Conservation (phyloP, 805 yeast genomes). For the Ascoidea asiatica region DNA sequence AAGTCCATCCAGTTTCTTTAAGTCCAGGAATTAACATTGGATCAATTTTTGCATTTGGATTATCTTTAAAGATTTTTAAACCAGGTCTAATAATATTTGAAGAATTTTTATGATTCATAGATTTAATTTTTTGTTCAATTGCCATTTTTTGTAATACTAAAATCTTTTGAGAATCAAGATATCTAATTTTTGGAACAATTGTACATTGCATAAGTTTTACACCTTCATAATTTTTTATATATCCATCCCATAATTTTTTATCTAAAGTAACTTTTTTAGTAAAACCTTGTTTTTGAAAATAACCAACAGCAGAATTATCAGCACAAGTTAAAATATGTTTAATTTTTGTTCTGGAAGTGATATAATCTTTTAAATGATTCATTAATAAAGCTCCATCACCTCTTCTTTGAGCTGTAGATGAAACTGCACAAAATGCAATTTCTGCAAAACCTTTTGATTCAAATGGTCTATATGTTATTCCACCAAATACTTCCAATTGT, state of each 20-base stretch:
- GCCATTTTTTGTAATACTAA: constrained; percentile 85
- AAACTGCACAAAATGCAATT: constrained; percentile 95
- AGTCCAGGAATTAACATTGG: constrained; percentile 85
- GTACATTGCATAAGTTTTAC: constrained; percentile 97
- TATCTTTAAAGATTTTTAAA: constrained; percentile 48
- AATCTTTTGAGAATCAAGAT: constrained; percentile 79
- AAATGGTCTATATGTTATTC: constrained; percentile 92
- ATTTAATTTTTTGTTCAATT: constrained; percentile 67
- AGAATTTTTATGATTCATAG: constrained; percentile 41
- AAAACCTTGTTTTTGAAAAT: constrained; percentile 96
- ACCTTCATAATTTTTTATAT: constrained; percentile 97
- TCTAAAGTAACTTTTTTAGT: constrained; percentile 88
- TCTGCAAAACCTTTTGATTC: constrained; percentile 88
- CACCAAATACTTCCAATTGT: constrained; percentile 94
- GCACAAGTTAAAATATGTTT: constrained; percentile 90
- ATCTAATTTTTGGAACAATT: constrained; percentile 80
- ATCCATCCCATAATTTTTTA: constrained; percentile 90
- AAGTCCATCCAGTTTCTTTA: constrained; percentile 93
- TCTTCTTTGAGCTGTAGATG: constrained; percentile 93
- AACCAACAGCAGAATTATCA: constrained; percentile 97
- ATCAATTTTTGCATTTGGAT: constrained; percentile 29
- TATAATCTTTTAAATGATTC: constrained; percentile 96
- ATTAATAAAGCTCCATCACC: constrained; percentile 98
- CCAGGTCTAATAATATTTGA: constrained; percentile 80
- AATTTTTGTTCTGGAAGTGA: constrained; percentile 73